Conservation (phyloP, 2,329 filamentous ascomycete genomes). For the Alternaria sp. region DNA sequence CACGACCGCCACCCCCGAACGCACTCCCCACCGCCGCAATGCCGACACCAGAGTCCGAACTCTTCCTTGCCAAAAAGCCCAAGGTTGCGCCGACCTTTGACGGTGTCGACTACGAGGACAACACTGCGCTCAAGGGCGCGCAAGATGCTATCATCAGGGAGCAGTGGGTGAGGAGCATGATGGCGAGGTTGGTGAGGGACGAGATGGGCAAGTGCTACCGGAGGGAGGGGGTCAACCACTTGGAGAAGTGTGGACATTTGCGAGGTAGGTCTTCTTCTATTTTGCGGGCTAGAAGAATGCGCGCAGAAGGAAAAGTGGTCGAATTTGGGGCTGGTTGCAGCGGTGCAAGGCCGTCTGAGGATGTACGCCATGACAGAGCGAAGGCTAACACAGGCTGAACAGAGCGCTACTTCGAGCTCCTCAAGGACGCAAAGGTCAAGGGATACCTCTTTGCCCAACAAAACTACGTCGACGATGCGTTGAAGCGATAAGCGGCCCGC, state of each 20-base stretch:
- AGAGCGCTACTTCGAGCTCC: slow-evolving; percentile 81
- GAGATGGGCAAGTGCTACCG: slow-evolving; percentile 87
- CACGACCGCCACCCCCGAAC: background rate
- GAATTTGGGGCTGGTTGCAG: background rate
- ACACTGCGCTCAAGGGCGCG: slow-evolving; percentile 77
- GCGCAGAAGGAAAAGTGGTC: background rate
- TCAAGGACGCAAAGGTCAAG: slow-evolving; percentile 77
- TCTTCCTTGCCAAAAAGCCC: slow-evolving; percentile 84
- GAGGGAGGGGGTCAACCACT: slow-evolving; percentile 82
- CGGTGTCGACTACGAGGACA: slow-evolving; percentile 86
- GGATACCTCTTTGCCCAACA: slow-evolving; percentile 81
- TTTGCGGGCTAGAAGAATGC: background rate
- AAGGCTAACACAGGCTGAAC: slow-evolving; percentile 32
- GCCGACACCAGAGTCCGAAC: slow-evolving; percentile 82
- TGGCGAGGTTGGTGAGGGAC: slow-evolving; percentile 80
- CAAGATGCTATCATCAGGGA: slow-evolving; percentile 83
- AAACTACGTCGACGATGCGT: slow-evolving; percentile 65
- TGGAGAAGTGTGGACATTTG: slow-evolving; percentile 83
- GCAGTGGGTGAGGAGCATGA: slow-evolving; percentile 91
- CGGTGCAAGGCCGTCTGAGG: background rate
- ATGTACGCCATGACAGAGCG: background rate
- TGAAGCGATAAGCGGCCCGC: slow-evolving; percentile 20
- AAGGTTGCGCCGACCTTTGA: slow-evolving; percentile 82
- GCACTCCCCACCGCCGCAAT: slow-evolving; percentile 55
- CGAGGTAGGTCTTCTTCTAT: slow-evolving; percentile 64